Base-by-base conservation (phyloP, 305 asterid species). In the Fraxinus sp. region DNA sequence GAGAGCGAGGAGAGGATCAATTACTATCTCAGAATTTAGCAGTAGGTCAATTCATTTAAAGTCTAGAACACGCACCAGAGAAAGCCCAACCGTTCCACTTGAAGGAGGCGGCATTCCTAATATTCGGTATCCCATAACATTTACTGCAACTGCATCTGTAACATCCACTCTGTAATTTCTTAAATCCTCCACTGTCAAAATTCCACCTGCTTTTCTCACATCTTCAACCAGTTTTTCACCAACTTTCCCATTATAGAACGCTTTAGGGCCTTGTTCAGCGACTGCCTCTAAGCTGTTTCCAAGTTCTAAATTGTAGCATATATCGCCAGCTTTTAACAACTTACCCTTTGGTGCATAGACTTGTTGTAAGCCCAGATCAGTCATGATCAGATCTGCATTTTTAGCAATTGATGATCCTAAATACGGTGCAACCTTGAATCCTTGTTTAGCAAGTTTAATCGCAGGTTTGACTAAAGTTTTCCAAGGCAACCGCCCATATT, bases 51-150 rank as follows among this genome's bases (percentile, higher is more conserved):
- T 20, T 52, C 62, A 52, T 16, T 52, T 52, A 52, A 52, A 52
- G 62, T 52, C 62, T 16, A 16, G 62, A 52, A 52, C 24, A n/a
- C 64, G 64, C 24, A 55, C 99, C 94, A 95, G 88, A 77, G 99
- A 87, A 76, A 95, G 86, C 20, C 97, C 99, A 0, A 94, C 84
- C 0, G 94, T 90, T 85, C 99, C 99, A 83, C 95, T 91, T 13
- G 98, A 94, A 16, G 99, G 99, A 33, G 97, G 98, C 30, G 98
- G 97, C 99, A 94, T 93, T 49, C 99, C 98, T 20, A 94, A 82
- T 77, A 95, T 93, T 36, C 89, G 86, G 85, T 90, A 93, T 3
- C 98, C 98, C 95, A 92, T 86, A 18, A 86, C 88, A 37, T 91
- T 85, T 8, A 94, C 89, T 26, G 89, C 79, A 22, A 93, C 86